These are phyloP conservation scores for Boletellus emodensis DNA, from an alignment of 768 basidiomycete genomes.

Conservation along the genomic window DNA sequence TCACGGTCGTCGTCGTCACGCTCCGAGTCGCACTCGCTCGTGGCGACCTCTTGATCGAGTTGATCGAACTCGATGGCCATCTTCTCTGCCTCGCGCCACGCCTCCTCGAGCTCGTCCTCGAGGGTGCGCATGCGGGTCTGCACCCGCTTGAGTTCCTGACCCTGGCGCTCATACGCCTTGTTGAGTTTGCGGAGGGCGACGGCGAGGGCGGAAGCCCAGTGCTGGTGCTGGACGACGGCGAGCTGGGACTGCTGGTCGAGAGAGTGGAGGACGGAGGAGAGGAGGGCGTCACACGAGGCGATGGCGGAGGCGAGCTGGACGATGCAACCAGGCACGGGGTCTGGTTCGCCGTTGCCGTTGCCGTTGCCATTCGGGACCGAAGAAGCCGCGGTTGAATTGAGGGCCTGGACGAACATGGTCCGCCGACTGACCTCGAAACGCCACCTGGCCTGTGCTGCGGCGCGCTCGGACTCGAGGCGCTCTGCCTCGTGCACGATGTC, in stretches of 20 bases:
- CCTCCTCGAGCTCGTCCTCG: conserved; percentile 71
- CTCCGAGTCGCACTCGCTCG: conserved; percentile 5
- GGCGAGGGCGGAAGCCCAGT: conserved; percentile 72
- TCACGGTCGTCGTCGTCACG: conserved; percentile 5
- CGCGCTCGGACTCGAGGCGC: conserved; percentile 50
- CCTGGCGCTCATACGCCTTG: conserved; percentile 64
- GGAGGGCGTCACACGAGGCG: conserved; percentile 52
- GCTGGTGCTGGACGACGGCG: conserved; percentile 53
- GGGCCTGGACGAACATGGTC: conserved; percentile 67
- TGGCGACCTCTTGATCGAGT: conserved; percentile 35
- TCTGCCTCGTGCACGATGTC: conserved; percentile 56
- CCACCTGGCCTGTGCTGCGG: conserved; percentile 58
- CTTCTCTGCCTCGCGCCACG: conserved; percentile 74
- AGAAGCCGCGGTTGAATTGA: conserved; percentile 49
- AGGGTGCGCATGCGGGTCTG: conserved; percentile 50
- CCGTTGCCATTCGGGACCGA: too few relatives aligned
- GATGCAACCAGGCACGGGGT: conserved; percentile 41
- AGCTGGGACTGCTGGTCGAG: conserved; percentile 66
- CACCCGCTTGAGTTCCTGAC: conserved; percentile 49
- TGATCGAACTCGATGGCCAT: conserved; percentile 72
- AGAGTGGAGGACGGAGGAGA: conserved; percentile 54
- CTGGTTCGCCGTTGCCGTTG: conserved; percentile 30
- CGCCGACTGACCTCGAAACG: conserved; percentile 63
- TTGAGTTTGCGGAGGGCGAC: conserved; percentile 80
- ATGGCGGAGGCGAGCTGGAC: conserved; percentile 59